These are phyloP conservation scores for Closterium sp. DNA, from an alignment of 139 green algal species.

Conservation along the genomic window DNA sequence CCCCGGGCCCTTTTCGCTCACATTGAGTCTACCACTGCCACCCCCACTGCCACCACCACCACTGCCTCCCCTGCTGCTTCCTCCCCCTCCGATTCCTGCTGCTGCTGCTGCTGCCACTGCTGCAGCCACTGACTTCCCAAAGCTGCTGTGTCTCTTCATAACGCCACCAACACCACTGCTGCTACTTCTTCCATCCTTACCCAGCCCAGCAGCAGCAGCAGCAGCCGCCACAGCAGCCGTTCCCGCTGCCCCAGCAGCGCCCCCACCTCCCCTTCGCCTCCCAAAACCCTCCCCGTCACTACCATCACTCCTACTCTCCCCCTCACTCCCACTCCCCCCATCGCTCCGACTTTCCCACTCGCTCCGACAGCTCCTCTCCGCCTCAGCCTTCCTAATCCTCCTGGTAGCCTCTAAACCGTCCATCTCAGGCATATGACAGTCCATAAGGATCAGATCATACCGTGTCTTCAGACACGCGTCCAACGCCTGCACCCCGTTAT, in stretches of 20 bases:
- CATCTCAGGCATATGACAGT: constrained; percentile 25
- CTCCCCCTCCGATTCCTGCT: too few relatives aligned
- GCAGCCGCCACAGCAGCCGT: not conserved
- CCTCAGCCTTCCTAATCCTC: constrained; percentile 1
- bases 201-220: not conserved
- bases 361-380: not conserved
- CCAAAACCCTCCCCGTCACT: not conserved
- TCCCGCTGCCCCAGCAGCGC: not conserved
- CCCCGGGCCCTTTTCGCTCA: not conserved
- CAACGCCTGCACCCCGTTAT: constrained; percentile 33
- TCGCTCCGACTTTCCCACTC: not conserved
- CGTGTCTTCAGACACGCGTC: constrained; percentile 6
- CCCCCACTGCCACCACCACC: not conserved
- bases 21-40: not conserved
- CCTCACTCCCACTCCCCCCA: not conserved
- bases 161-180: not conserved
- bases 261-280: not conserved
- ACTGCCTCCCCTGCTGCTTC: too few relatives aligned
- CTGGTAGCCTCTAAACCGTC: constrained; percentile 23
- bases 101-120: too few relatives aligned
- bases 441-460: constrained; percentile 34
- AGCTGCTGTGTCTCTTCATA: not conserved
- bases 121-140: not conserved
- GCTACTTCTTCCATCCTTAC: not conserved
- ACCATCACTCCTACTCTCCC: not conserved